Evolutionary conservation across 2,329 filamentous ascomycete genomes (phyloP).

Genomic region (Aspergillus phoenicis): DNA sequence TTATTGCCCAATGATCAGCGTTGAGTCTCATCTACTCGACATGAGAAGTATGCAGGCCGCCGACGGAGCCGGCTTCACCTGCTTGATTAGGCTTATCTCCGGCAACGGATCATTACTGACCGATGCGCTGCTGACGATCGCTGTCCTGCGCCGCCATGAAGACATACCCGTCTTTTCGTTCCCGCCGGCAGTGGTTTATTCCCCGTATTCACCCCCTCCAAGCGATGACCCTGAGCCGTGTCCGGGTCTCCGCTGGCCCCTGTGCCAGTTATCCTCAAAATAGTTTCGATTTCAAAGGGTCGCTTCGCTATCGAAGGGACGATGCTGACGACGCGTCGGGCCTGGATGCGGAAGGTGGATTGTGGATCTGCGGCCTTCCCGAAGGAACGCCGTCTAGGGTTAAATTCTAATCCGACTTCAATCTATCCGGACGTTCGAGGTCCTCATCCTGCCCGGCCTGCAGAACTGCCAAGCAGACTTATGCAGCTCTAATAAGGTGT

Average conservation of each 20-base stretch:
- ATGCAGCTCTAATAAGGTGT: background rate
- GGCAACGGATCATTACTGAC: background rate
- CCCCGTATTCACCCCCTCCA: background rate
- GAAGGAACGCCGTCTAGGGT: background rate
- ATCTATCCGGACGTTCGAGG: background rate
- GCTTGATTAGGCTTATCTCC: background rate
- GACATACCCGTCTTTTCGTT: background rate
- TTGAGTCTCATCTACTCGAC: background rate
- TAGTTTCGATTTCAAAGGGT: background rate
- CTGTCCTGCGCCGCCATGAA: background rate
- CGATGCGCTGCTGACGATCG: background rate
- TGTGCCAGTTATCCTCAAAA: background rate
- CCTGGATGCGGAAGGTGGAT: background rate
- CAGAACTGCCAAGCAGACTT: background rate
- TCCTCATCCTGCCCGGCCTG: background rate
- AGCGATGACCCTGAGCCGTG: background rate
- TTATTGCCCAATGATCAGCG: background rate
- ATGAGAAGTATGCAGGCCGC: background rate
- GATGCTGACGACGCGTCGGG: background rate
- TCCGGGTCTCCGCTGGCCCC: background rate
- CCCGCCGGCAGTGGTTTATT: background rate
- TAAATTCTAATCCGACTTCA: slow-evolving; percentile 8
- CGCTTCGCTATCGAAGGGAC: background rate
- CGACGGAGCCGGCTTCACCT: background rate
- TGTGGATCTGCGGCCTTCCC: background rate